Base-by-base conservation (phyloP, 805 yeast species). In the Candida sonorensis region DNA sequence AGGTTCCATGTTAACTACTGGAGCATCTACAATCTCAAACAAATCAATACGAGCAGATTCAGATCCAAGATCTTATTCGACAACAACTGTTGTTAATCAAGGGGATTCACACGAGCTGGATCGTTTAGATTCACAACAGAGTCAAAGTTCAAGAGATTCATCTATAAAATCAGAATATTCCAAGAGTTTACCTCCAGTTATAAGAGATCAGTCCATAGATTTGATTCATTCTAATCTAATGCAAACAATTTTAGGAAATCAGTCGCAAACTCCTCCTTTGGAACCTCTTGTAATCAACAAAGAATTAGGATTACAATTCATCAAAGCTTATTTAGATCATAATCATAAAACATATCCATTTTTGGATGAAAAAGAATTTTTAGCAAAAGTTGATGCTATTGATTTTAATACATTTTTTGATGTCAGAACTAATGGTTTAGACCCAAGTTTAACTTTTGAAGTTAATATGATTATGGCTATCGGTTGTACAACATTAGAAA, bases 401-500 rank as follows among this genome's bases (percentile, higher is more conserved):
- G 47, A 53, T 17, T 44, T 40, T 29, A 41, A 46, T 24, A 31
- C 33, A 5, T 38, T 43, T 23, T 43, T 42, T 24, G 37, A 40
- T 16, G 24, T 24, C 11, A 21, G 37, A 14, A 22, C 30, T n/a
- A 32, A 28, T 26, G 29, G 35, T 1, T 29, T 45, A 15, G 55
- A 61, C 21, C 48, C 52, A 14, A 49, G 54, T 35, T 41, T 50
- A 14, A 50, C 58, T 16, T 72, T 70, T 40, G 71, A 73, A 49
- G 41, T 72, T 9, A 66, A 63, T 45, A 66, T 74, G 71, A 63
- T 71, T 3, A 58, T 71, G 53, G 73, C 76, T 5, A 67, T 71
- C 26, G 78, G 79, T 2, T 69, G 75, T 34, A 66, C 75, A 8
- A 64, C 74, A 3, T 48, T 73, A 30, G 66, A 64, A 27, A 51